Evolutionary conservation across 768 basidiomycete genomes (phyloP), one percentile per base, ranked within the genome.

Genomic region (Trametes cingulata): DNA sequence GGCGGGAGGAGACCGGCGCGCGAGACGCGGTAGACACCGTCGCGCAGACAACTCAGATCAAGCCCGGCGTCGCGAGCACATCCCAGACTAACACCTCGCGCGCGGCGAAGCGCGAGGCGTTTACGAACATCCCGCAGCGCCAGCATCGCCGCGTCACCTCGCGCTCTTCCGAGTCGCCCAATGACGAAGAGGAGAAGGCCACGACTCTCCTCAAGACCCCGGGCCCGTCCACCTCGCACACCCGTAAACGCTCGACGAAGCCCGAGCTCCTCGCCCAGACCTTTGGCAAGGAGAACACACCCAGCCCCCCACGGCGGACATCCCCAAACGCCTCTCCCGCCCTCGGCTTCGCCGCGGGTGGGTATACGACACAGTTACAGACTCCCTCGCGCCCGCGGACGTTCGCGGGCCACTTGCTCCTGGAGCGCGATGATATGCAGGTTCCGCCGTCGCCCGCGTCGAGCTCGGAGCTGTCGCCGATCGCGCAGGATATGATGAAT

Each of bases 391-490:
- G 76, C 46, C 76, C 78, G 10, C 80, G 68, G 24, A 56, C 82
- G 6, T 69, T 71, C 27, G 56, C 19, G 17, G 56, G 48, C 13
- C 56, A 48, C 39, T 33, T 33, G 29, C 39, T 57, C 8, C 39
- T 57, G n/a, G 47, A 50, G 12, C 56, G 55, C 24, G 55, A 56
- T 2, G 47, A 45, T 13, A 19, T 42, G 29, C 53, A 53, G 27
- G 56, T 69, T 2, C 68, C 66, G 49, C 81, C 85, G 3, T 90
- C 87, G 1, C 87, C 90, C 20, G 81, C 86, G 22, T 85, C 82
- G 27, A 90, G 89, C 2, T 82, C 88, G 10, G 90, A 91, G 62
- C 74, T 92, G 50, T 91, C 90, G 19, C 87, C 87, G 14, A 74
- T 85, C 33, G 85, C 82, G 6, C 80, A 78, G 64, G 79, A 86